Percentiles rank a stretch among this genome's conserved stretches.
These are phyloP conservation scores for Cupressus sempervirens DNA, from an alignment of 75 land plant species.

Conservation along the genomic window DNA sequence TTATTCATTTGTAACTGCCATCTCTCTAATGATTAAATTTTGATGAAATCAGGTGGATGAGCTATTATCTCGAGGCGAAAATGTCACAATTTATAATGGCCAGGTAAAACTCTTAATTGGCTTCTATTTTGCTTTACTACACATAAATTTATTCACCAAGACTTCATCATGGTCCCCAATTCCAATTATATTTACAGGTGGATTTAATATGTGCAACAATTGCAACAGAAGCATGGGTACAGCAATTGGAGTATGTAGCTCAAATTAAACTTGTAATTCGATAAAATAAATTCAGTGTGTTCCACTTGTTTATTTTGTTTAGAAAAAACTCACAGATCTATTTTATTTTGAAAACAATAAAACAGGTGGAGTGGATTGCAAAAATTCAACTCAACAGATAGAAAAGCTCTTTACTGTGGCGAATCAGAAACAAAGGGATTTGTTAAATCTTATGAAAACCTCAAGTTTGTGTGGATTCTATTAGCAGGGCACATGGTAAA, in stretches of 20 bases:
- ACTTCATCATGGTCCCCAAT: neutral
- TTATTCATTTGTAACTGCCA: neutral
- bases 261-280: neutral
- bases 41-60: constrained; percentile 60
- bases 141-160: no score
- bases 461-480: constrained; percentile 80
- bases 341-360: neutral
- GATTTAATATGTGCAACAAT: constrained; percentile 78
- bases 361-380: constrained; percentile 69
- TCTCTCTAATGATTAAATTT: neutral
- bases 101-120: constrained; percentile 41
- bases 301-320: neutral
- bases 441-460: constrained; percentile 54
- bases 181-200: constrained; percentile 31
- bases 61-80: constrained; percentile 60
- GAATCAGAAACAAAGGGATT: constrained; percentile 49
- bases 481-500: constrained; percentile 85
- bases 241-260: constrained; percentile 58
- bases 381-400: constrained; percentile 27
- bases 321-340: neutral
- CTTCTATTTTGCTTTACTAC: no score
- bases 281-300: no score
- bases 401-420: constrained; percentile 55
- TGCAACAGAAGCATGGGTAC: constrained; percentile 82
- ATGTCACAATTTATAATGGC: constrained; percentile 79